These are phyloP conservation scores for Neonectria hederae DNA, from an alignment of 2,329 filamentous ascomycete species.

Conservation along the genomic window DNA sequence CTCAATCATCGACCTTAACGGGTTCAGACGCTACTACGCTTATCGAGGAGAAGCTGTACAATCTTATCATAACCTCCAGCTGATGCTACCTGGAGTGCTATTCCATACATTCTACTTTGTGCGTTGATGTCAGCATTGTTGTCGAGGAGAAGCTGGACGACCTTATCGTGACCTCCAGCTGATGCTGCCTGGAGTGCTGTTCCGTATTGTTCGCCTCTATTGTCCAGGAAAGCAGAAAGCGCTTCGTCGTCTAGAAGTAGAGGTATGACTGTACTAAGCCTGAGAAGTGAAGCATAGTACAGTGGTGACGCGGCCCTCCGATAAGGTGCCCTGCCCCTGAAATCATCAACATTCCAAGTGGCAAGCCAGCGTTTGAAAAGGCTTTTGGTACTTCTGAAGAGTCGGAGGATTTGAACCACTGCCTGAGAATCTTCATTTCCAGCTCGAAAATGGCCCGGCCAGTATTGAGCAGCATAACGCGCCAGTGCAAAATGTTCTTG, in stretches of 20 bases:
- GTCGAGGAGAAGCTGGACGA: no score
- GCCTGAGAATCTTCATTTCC: not conserved
- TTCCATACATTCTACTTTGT: not conserved
- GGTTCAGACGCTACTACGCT: no score
- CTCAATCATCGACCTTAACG: no score
- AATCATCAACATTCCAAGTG: not conserved
- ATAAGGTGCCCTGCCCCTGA: not conserved
- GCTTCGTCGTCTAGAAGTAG: not conserved
- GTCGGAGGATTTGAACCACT: not conserved
- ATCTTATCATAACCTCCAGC: no score
- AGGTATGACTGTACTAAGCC: not conserved
- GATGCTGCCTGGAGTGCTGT: not conserved
- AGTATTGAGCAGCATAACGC: not conserved
- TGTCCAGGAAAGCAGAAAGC: not conserved
- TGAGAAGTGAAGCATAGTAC: constrained; percentile 7
- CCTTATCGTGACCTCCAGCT: not conserved
- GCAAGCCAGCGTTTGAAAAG: not conserved
- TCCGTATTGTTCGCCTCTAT: not conserved
- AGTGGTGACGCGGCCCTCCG: not conserved
- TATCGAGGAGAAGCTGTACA: no score
- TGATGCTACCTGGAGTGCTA: not conserved
- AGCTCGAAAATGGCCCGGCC: not conserved
- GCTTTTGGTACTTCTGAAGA: not conserved
- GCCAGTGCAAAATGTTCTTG: not conserved
- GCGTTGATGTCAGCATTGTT: not conserved